Evolutionary conservation across 768 basidiomycete species (phyloP), one percentile per base, ranked within the genome.

Genomic region (Mycena vulgaris): DNA sequence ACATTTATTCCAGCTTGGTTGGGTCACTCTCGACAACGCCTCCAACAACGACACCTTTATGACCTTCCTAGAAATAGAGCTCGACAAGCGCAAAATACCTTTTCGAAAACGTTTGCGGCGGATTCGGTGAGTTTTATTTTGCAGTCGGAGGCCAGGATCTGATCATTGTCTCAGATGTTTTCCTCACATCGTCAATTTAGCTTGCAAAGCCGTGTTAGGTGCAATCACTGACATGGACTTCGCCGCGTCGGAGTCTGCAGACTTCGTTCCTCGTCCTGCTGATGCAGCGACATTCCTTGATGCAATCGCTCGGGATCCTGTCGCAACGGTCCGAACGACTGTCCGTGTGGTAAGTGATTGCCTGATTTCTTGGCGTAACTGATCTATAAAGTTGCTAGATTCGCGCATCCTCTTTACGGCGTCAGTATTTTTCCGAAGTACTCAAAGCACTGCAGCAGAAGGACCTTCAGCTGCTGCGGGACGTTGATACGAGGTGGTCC

Each of bases 401-500:
- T 42, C 63, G 63, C 10, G 70, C 63, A 11, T 74, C 71, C 10
- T 65, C 58, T 52, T 28, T 74, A 30, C 63, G 66, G 7, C 70
- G 58, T 14, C 70, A 74, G 28, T 68, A 66, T 59, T 74, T 74
- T 37, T 56, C 67, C 3, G 57, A 52, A 8, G 48, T 68, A 5
- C 67, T 74, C 23, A 69, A 60, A 17, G 48, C 66, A 11, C 58
- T 69, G 52, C 33, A 69, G 17, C 9, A 53, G 25, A 52, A 68
- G 27, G 71, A 76, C 27, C 74, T 78, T 23, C 76, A 82, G 56
- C 77, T 82, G 5, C 60, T 82, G 40, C 66, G 71, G 4, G 79
- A 81, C 68, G 76, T 82, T 49, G 67, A 68, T 23, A 78, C 77
- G 21, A 56, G 75, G 2, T 82, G 81, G 81, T 80, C 77, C 16